Conservation (phyloP, 192 early-diverging fungal genomes). For the Coemansia biformis region DNA sequence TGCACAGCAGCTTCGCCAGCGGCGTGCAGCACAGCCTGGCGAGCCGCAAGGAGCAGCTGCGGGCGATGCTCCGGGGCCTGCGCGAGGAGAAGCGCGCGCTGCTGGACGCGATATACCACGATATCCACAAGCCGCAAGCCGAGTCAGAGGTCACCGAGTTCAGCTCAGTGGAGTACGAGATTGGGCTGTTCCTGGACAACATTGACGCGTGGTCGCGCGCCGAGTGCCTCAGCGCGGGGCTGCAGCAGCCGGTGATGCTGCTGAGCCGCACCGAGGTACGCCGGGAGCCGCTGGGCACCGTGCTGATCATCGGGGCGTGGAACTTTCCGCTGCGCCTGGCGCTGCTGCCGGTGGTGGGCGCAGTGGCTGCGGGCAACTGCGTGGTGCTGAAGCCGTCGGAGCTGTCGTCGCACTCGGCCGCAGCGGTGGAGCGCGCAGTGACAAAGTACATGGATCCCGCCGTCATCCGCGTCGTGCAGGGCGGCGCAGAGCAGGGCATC, state of each 20-base stretch:
- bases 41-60: constrained; percentile 56
- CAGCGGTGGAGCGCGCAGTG: constrained; percentile 58
- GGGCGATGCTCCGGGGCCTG: constrained; percentile 55
- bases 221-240: constrained; percentile 22
- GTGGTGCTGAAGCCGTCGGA: constrained; percentile 85
- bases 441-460: constrained; percentile 69
- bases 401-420: constrained; percentile 60
- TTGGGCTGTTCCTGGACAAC: constrained; percentile 53
- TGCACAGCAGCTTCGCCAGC: constrained; percentile 43
- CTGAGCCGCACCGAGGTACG: constrained; percentile 54
- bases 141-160: constrained; percentile 58
- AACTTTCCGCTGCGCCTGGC: constrained; percentile 64
- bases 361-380: constrained; percentile 87
- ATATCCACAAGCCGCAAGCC: constrained; percentile 53
- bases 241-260: constrained; percentile 36
- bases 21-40: constrained; percentile 24
- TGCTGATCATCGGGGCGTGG: constrained; percentile 67
- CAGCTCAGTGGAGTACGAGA: constrained; percentile 52
- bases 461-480: constrained; percentile 66
- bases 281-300: constrained; percentile 74
- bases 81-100: constrained; percentile 56
- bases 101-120: constrained; percentile 53
- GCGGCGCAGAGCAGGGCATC: constrained; percentile 69
- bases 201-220: constrained; percentile 57
- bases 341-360: constrained; percentile 69